Base-by-base conservation (phyloP, 768 basidiomycete species). In the Mycena venus region DNA sequence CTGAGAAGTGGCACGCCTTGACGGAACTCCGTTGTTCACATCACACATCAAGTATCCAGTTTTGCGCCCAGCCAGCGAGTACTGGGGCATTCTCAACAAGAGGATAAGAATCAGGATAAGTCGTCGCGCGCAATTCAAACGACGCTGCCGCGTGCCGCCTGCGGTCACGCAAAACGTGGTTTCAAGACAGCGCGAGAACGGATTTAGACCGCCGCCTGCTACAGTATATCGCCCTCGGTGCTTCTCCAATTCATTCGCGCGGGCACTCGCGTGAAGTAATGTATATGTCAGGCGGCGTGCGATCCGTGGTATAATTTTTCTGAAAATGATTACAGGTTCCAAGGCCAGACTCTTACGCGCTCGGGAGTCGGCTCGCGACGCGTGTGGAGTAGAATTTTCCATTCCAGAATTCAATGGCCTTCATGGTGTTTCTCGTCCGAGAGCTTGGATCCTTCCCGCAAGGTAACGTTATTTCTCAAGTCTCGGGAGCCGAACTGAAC, bases 151-250 rank as follows among this genome's bases (percentile, higher is more conserved):
- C n/a, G n/a, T n/a, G n/a, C n/a, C n/a, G n/a, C n/a, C 53, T 67
- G 25, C 66, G 19, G n/a, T 9, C 47, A 42, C 11, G 27, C 19
- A 15, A 58, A 44, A 21, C 27, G 19, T 27, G 10, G 25, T 17
- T 27, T 23, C 1, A 40, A 34, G 70, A 71, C 70, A 71, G 70
- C 63, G 70, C 32, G 55, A 17, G 70, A 65, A 72, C 63, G 56
- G 63, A 71, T 31, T 58, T 64, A 64, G 27, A 34, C 9, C 10
- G 17, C 42, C 44, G n/a, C 27, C 8, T 38, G n/a, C 23, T 23
- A 27, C n/a, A n/a, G n/a, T 60, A 60, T 60, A 36, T 58, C 34
- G 40, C 14, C 55, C 21, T 61, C 44, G 58, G 47, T 47, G 42
- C 58, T 44, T 60, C 56, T 55, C n/a, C n/a, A n/a, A n/a, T 58